Evolutionary conservation across 2,329 filamentous ascomycete genomes (phyloP).

Genomic region (Bipolaris cookei): DNA sequence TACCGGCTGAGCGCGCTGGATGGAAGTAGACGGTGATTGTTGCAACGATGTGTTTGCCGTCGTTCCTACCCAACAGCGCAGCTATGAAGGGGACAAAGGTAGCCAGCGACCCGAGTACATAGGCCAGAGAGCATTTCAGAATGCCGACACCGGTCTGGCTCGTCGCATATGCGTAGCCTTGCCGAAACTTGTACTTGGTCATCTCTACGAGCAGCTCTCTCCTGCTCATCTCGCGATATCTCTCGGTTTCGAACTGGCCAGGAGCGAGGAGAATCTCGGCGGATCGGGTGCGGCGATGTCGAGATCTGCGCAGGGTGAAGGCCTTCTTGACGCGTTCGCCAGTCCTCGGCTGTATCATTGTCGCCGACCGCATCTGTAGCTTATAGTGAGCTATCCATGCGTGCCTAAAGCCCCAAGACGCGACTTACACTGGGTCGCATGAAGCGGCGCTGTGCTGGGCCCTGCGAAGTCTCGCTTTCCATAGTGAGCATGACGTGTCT

Average conservation of each 20-base stretch:
- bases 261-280: conserved; percentile 51
- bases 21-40: conserved; percentile 96
- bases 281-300: conserved; percentile 52
- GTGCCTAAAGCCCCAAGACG: conserved; percentile 1
- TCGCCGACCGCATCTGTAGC: conserved; percentile 75
- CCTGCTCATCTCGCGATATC: conserved; percentile 42
- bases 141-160: conserved; percentile 80
- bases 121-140: conserved; percentile 89
- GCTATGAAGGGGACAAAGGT: conserved; percentile 81
- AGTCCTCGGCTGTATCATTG: conserved; percentile 83
- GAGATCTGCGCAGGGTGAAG: conserved; percentile 70
- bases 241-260: conserved; percentile 35
- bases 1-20: conserved; percentile 82
- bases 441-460: conserved; percentile 45
- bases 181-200: conserved; percentile 36
- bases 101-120: conserved; percentile 82
- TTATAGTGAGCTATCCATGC: conserved; percentile 26
- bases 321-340: conserved; percentile 82
- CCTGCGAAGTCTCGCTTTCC: conserved; percentile 39
- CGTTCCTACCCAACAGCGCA: conserved; percentile 76
- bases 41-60: conserved; percentile 92
- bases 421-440: conserved; percentile 46
- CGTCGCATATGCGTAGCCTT: conserved; percentile 65
- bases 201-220: conserved; percentile 45
- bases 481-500: conserved; percentile 23